These are phyloP conservation scores for Posidonia oceanica DNA, from an alignment of 116 monocot species.

Conservation along the genomic window DNA sequence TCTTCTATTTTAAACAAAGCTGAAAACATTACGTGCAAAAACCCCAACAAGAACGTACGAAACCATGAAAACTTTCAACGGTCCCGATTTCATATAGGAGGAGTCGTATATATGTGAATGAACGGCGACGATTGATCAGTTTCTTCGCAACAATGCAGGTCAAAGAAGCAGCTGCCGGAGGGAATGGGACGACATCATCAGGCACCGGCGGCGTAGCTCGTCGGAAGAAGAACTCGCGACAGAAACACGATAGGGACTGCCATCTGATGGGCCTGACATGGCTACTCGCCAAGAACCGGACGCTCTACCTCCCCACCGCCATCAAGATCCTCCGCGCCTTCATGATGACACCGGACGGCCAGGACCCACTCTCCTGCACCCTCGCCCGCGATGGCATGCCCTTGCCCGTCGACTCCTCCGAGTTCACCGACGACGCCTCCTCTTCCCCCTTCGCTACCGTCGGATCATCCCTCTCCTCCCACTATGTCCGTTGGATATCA, in stretches of 20 bases:
- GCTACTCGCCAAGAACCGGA: slow-evolving; percentile 64
- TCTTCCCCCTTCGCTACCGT: slow-evolving; percentile 3
- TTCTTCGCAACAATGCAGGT: neutral
- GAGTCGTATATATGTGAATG: neutral
- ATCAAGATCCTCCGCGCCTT: slow-evolving; percentile 47
- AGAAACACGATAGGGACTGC: slow-evolving; percentile 32
- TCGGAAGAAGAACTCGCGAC: neutral
- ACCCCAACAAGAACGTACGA: too few relatives aligned
- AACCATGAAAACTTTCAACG: too few relatives aligned
- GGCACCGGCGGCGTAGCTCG: slow-evolving; percentile 1
- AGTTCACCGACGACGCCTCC: slow-evolving; percentile 17
- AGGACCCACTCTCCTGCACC: slow-evolving; percentile 25
- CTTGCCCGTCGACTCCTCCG: slow-evolving; percentile 39
- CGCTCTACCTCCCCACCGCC: slow-evolving; percentile 45
- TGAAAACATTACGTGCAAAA: too few relatives aligned
- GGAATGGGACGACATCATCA: neutral
- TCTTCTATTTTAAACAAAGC: too few relatives aligned
- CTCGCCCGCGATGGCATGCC: slow-evolving; percentile 36
- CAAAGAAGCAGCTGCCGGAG: neutral
- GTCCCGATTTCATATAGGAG: too few relatives aligned
- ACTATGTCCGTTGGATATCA: neutral
- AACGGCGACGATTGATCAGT: neutral
- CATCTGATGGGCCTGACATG: slow-evolving; percentile 80
- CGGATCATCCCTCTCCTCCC: neutral
- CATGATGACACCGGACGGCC: slow-evolving; percentile 23